Evolutionary conservation across 2,329 filamentous ascomycete species (phyloP).

Genomic region (Calonectria hawksworthii): DNA sequence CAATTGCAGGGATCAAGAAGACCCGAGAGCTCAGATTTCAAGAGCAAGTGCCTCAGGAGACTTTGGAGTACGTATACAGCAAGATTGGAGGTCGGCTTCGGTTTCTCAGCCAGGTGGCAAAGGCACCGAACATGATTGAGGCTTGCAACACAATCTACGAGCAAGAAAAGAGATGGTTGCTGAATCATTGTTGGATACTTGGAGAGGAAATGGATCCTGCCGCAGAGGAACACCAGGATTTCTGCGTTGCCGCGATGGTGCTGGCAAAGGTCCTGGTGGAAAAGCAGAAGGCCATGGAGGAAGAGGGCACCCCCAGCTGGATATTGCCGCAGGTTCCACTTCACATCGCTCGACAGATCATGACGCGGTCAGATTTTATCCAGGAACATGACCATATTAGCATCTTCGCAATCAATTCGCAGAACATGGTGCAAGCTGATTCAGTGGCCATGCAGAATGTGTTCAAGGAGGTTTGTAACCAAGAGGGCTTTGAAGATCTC

Average conservation of each 20-base stretch:
- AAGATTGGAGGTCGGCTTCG: conserved; percentile 67
- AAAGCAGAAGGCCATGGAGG: conserved; percentile 54
- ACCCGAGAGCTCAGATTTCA: conserved; percentile 61
- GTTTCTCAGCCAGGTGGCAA: conserved; percentile 67
- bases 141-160: conserved; percentile 68
- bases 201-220: conserved; percentile 76
- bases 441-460: conserved; percentile 71
- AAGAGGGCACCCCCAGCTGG: conserved; percentile 2
- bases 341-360: conserved; percentile 64
- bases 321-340: conserved; percentile 63
- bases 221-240: conserved; percentile 75
- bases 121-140: conserved; percentile 63
- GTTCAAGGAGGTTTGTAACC: conserved; percentile 65
- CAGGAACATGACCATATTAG: conserved; percentile 69
- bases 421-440: conserved; percentile 69
- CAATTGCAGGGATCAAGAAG: conserved; percentile 63
- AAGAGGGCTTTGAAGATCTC: conserved; percentile 64
- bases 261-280: conserved; percentile 69
- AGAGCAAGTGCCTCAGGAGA: conserved; percentile 53
- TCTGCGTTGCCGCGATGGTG: conserved; percentile 69
- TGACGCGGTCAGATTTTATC: conserved; percentile 71
- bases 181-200: conserved; percentile 77
- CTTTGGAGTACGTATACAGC: conserved; percentile 67
- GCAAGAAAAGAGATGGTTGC: conserved; percentile 75
- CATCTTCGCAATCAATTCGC: conserved; percentile 69